Conservation (phyloP, 1,284 basidiomycete species). For the Trichosporon sp. region DNA sequence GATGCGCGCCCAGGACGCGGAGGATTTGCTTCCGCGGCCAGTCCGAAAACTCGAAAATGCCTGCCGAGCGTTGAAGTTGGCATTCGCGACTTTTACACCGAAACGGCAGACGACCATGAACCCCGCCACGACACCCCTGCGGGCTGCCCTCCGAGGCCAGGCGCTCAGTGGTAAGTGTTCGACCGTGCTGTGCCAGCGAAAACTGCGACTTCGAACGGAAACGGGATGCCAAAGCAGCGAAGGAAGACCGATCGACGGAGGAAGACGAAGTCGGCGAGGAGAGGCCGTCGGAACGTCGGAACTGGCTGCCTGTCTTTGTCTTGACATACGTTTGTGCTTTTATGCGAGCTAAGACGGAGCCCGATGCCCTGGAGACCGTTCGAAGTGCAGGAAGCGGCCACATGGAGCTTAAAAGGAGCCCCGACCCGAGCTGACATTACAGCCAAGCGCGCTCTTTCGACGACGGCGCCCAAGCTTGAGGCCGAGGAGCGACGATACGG, state of each 20-base stretch:
- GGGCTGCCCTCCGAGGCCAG: conserved; percentile 6
- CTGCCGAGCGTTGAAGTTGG: neutral
- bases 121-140: conserved; percentile 15
- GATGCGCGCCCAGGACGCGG: neutral
- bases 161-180: neutral
- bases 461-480: neutral
- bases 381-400: neutral
- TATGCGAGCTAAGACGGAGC: too few relatives aligned
- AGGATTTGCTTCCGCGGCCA: conserved; percentile 10
- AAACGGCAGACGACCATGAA: conserved; percentile 13
- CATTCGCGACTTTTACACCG: conserved; percentile 14
- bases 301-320: neutral
- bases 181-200: neutral
- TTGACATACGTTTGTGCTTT: too few relatives aligned
- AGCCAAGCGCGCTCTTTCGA: conserved; percentile 15
- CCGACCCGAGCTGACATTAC: neutral
- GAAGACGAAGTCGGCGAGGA: conserved; percentile 14
- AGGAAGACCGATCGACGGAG: neutral
- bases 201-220: neutral
- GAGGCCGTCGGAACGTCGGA: neutral
- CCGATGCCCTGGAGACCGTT: neutral
- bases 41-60: conserved; percentile 20
- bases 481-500: conserved; percentile 6
- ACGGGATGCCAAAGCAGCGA: neutral
- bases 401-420: neutral